phyloP scores from a whole-genome alignment of 2,329 filamentous ascomycete genomes.

The Cyphellophora europaea region DNA sequence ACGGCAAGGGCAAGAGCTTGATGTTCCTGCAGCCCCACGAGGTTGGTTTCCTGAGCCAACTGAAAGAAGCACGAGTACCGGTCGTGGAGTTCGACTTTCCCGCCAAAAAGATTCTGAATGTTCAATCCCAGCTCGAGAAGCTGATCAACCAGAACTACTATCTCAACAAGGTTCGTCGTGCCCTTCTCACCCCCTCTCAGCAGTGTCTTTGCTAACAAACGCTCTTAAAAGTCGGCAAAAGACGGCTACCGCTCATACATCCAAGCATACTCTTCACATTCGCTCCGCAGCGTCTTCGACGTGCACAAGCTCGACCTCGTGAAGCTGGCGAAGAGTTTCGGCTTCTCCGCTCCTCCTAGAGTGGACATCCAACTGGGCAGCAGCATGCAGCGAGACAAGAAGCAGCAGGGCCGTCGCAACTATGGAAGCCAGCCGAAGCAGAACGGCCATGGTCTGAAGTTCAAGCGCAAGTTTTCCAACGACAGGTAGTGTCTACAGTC shows the following conservation, averaged over 20 bases:
- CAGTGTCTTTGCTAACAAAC: not conserved
- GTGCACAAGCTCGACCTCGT: slow-evolving; percentile 72
- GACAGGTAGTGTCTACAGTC: slow-evolving; percentile 2
- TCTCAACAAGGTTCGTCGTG: slow-evolving; percentile 63
- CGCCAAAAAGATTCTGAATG: slow-evolving; percentile 79
- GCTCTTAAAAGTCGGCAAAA: slow-evolving; percentile 46
- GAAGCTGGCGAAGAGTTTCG: slow-evolving; percentile 78
- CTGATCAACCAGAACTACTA: slow-evolving; percentile 95
- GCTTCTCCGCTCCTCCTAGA: slow-evolving; percentile 65
- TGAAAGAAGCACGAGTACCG: slow-evolving; percentile 85
- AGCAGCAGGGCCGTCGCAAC: slow-evolving; percentile 54
- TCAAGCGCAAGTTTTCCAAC: slow-evolving; percentile 39
- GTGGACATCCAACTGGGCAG: slow-evolving; percentile 72
- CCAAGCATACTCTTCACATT: slow-evolving; percentile 87
- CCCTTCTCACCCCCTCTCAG: slow-evolving; percentile 3
- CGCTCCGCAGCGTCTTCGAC: slow-evolving; percentile 73
- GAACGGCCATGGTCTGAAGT: slow-evolving; percentile 34
- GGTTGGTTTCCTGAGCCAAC: slow-evolving; percentile 81
- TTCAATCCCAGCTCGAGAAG: slow-evolving; percentile 86
- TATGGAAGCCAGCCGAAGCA: slow-evolving; percentile 75
- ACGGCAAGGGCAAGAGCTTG: slow-evolving; percentile 75
- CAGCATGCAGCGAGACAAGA: slow-evolving; percentile 66
- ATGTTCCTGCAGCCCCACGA: slow-evolving; percentile 91
- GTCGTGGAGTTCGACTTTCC: slow-evolving; percentile 96
- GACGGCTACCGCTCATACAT: slow-evolving; percentile 81